Percentiles rank a stretch among this genome's conserved stretches.
phyloP scores from a whole-genome alignment of 768 basidiomycete species.

The Neoboletus subvelutipes region DNA sequence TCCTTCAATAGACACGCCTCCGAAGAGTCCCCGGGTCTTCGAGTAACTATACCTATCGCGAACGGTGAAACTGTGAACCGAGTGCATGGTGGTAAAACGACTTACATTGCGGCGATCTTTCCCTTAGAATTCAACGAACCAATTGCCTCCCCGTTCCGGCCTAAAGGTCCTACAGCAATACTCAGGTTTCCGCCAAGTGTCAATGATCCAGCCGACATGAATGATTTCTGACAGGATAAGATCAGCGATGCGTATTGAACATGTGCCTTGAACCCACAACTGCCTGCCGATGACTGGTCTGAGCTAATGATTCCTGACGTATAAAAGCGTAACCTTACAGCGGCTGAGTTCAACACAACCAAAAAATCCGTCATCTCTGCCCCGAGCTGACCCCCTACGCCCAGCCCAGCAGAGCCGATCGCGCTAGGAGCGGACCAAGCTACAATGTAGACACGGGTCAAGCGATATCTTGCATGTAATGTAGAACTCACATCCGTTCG shows the following conservation, averaged over 20 bases:
- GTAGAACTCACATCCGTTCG: conserved; percentile 69
- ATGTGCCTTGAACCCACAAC: conserved; percentile 47
- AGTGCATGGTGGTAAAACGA: background rate
- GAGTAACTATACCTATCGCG: conserved; percentile 77
- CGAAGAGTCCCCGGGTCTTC: conserved; percentile 91
- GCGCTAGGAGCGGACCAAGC: conserved; percentile 95
- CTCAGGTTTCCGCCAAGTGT: conserved; percentile 91
- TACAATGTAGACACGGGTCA: conserved; percentile 50
- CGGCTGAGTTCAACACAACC: conserved; percentile 80
- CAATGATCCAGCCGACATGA: conserved; percentile 93
- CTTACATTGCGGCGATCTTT: conserved; percentile 87
- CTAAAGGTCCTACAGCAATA: conserved; percentile 86
- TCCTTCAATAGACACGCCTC: conserved; percentile 86
- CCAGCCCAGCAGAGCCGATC: conserved; percentile 89
- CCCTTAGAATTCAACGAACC: conserved; percentile 83
- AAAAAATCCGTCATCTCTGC: conserved; percentile 91
- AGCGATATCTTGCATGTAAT: background rate
- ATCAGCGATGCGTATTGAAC: background rate
- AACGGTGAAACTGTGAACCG: conserved; percentile 1
- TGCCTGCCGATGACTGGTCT: conserved; percentile 40
- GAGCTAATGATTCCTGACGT: conserved; percentile 6
- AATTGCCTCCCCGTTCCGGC: conserved; percentile 88
- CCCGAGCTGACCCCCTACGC: conserved; percentile 80
- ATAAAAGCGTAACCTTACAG: conserved; percentile 45
- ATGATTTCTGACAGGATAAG: conserved; percentile 55